Conservation (phyloP, 306 rosid species). For the Delonix regia region DNA sequence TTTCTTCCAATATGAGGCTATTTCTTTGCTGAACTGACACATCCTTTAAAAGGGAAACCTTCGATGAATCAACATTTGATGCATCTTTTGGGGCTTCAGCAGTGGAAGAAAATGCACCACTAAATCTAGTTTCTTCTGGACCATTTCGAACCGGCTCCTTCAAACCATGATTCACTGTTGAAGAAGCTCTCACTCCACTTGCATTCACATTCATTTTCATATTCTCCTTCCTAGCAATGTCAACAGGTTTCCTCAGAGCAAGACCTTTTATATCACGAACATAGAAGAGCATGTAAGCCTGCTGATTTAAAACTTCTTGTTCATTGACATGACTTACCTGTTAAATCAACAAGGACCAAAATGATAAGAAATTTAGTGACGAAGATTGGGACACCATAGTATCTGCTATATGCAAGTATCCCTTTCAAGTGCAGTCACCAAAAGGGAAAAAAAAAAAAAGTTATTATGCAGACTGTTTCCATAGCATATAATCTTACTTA, state of each 20-base stretch:
- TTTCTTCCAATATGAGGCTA: conserved; percentile 29
- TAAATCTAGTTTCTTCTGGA: conserved; percentile 36
- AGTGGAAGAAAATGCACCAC: conserved; percentile 31
- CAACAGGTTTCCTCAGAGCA: conserved; percentile 55
- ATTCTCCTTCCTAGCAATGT: conserved; percentile 48
- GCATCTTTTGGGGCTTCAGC: conserved; percentile 42
- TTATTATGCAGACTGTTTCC: not conserved
- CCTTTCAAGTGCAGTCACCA: not conserved
- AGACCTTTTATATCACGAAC: conserved; percentile 76
- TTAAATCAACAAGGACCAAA: conserved; percentile 13
- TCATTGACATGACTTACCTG: conserved; percentile 86
- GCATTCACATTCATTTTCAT: conserved; percentile 44
- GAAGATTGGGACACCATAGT: not conserved
- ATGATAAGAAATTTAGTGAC: not conserved
- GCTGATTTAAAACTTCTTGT: conserved; percentile 76
- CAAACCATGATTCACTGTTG: conserved; percentile 40
- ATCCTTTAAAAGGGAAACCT: conserved; percentile 35
- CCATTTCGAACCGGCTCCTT: conserved; percentile 48
- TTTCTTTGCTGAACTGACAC: conserved; percentile 30
- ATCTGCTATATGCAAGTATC: not conserved
- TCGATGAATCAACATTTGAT: conserved; percentile 39
- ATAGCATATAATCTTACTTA: conserved; percentile 2
- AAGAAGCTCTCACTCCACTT: conserved; percentile 32
- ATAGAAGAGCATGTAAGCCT: conserved; percentile 98
- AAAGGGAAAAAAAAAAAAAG: not conserved